Evolutionary conservation across 352 stramenopile genomes (phyloP), one percentile per base, ranked within the genome.

Genomic region (Phytophthora hibernalis): DNA sequence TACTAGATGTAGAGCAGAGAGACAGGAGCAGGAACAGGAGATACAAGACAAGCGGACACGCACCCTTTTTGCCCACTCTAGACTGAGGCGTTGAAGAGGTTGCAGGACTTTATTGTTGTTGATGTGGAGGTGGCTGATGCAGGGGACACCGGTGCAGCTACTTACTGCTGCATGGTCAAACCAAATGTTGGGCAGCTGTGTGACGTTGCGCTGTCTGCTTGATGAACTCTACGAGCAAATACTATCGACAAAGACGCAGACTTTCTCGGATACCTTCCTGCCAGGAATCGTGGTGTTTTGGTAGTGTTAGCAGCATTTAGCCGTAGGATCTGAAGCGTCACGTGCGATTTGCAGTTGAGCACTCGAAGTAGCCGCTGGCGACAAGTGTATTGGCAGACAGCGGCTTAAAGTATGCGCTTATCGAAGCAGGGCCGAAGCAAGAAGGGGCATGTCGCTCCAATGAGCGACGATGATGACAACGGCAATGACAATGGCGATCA

Each of bases 1-100:
- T 96, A 94, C 76, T 95, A 91, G 62, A 74, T 45, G 60, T 72
- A 68, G 38, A 68, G 44, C 55, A 65, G 26, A 59, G 52, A 52
- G 42, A 38, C 52, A 68, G 47, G 50, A 57, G 37, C 26, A 59
- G 42, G 10, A 38, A 11, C 30, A 53, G 47, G 28, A 44, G 22
- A 56, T 16, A 56, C 43, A 65, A 54, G 33, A 50, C 47, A 59
- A 38, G 38, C 43, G 37, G 22, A 65, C 38, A 64, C 30, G 28
- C 48, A 51, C 35, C 26, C 7, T 61, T 65, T 47, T 68, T 65
- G 44, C 16, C 44, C 20, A 72, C 24, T 64, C 48, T 33, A 49
- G 20, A 52, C 13, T 1, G 22, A 38, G 22, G 4, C 26, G n/a
- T 55, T 54, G 20, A 45, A 11, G 15, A 21, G 15, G 5, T 42